Percentiles rank a stretch among this genome's conserved stretches.
These are phyloP conservation scores for Citrullus mucosospermus DNA, from an alignment of 306 rosid species.

Conservation along the genomic window DNA sequence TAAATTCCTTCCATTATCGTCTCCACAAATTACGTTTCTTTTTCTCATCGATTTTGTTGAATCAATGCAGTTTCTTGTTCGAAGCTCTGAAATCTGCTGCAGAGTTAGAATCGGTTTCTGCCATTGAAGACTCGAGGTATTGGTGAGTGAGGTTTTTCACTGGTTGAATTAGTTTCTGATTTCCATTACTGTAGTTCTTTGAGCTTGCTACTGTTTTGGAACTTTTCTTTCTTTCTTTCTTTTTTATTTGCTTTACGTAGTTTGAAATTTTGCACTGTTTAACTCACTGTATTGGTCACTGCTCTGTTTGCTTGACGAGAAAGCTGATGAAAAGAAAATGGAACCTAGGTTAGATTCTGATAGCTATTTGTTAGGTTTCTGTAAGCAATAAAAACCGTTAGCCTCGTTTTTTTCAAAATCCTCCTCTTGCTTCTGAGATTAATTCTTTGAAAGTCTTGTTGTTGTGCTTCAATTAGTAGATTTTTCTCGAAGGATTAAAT, in stretches of 20 bases:
- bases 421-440: not conserved
- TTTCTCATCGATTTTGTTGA: not conserved
- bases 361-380: not conserved
- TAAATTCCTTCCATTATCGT: not conserved
- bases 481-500: not conserved
- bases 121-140: not conserved
- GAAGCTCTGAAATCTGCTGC: not conserved
- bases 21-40: not conserved
- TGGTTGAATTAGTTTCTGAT: not conserved
- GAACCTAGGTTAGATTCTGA: not conserved
- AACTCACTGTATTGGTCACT: not conserved
- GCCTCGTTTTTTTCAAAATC: not conserved
- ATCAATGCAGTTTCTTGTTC: not conserved
- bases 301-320: slow-evolving; percentile 1
- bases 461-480: not conserved
- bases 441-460: not conserved
- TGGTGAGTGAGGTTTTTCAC: not conserved
- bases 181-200: not conserved
- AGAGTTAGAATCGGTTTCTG: not conserved
- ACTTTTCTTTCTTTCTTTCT: not conserved
- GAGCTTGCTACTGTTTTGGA: not conserved
- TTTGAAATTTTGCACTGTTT: not conserved
- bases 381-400: not conserved
- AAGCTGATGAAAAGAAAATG: not conserved
- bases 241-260: not conserved